Conservation (phyloP, 1,139 yeast genomes). For the Ogataea hybrid region DNA sequence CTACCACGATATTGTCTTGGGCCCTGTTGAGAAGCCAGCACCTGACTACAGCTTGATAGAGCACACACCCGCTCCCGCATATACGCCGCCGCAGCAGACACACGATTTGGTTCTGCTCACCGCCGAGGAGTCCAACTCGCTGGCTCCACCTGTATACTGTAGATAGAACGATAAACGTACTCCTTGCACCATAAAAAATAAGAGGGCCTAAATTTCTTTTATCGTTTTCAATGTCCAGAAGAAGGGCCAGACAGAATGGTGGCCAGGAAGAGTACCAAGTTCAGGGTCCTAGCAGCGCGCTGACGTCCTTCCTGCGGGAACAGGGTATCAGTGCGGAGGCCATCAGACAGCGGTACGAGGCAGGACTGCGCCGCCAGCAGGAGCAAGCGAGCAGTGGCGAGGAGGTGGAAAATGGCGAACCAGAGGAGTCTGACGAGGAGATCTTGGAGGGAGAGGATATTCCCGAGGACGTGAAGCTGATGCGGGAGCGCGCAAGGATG, state of each 20-base stretch:
- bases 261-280: slow-evolving; percentile 40
- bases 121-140: slow-evolving; percentile 5
- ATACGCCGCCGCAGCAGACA: slow-evolving; percentile 11
- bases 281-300: slow-evolving; percentile 76
- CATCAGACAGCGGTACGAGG: slow-evolving; percentile 61
- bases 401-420: slow-evolving; percentile 4
- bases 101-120: slow-evolving; percentile 13
- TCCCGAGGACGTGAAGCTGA: slow-evolving; percentile 24
- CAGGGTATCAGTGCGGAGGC: slow-evolving; percentile 88
- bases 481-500: slow-evolving; percentile 37
- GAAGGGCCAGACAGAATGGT: slow-evolving; percentile 17
- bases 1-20: slow-evolving; percentile 11
- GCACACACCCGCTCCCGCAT: slow-evolving; percentile 17
- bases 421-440: slow-evolving; percentile 29
- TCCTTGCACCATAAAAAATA: slow-evolving; percentile 2
- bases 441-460: slow-evolving; percentile 34
- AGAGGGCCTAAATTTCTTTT: not conserved
- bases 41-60: slow-evolving; percentile 12
- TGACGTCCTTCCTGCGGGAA: slow-evolving; percentile 70
- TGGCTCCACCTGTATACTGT: slow-evolving; percentile 13
- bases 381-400: slow-evolving; percentile 27
- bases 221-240: slow-evolving; percentile 21
- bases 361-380: slow-evolving; percentile 30
- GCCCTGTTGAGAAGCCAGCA: slow-evolving; percentile 11
- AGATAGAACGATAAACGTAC: not conserved